Evolutionary conservation across 257 asterid genomes (phyloP).

Genomic region (Ilex aquifolium): DNA sequence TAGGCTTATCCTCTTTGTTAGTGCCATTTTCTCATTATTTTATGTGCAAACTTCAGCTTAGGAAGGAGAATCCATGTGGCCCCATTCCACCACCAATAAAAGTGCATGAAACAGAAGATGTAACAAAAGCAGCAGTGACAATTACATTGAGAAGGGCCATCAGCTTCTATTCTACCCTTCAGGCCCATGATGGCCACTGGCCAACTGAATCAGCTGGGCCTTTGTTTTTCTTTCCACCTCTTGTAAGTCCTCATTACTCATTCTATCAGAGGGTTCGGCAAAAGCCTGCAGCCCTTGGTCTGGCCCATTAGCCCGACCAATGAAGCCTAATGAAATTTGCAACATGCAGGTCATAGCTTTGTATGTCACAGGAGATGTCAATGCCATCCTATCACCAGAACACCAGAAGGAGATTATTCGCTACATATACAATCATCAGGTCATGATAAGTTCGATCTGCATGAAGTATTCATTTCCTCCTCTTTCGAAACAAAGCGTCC

Average conservation of each 20-base stretch:
- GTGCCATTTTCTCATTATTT: too few species aligned
- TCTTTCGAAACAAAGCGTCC: too few species aligned
- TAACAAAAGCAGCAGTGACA: slow-evolving; percentile 26
- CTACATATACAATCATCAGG: slow-evolving; percentile 45
- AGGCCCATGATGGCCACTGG: slow-evolving; percentile 63
- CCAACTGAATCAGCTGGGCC: slow-evolving; percentile 55
- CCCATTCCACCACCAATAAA: slow-evolving; percentile 17
- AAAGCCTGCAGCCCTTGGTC: too few species aligned
- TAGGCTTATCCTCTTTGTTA: too few species aligned
- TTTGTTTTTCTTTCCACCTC: slow-evolving; percentile 43
- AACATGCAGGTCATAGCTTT: slow-evolving; percentile 32
- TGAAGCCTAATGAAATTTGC: too few species aligned
- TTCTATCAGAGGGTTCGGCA: too few species aligned
- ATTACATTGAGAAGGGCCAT: slow-evolving; percentile 28
- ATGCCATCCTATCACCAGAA: slow-evolving; percentile 18
- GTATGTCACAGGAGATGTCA: slow-evolving; percentile 23
- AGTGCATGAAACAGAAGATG: slow-evolving; percentile 19
- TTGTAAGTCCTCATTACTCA: slow-evolving; percentile 19
- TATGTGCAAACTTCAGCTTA: slow-evolving; percentile 20
- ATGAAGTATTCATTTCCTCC: too few species aligned
- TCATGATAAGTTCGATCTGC: background rate
- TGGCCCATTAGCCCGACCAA: too few species aligned
- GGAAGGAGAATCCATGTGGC: slow-evolving; percentile 29
- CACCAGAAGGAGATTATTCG: slow-evolving; percentile 42
- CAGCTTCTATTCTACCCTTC: slow-evolving; percentile 29